phyloP scores from a whole-genome alignment of 805 yeast species.

The Candida sanyiensis region DNA sequence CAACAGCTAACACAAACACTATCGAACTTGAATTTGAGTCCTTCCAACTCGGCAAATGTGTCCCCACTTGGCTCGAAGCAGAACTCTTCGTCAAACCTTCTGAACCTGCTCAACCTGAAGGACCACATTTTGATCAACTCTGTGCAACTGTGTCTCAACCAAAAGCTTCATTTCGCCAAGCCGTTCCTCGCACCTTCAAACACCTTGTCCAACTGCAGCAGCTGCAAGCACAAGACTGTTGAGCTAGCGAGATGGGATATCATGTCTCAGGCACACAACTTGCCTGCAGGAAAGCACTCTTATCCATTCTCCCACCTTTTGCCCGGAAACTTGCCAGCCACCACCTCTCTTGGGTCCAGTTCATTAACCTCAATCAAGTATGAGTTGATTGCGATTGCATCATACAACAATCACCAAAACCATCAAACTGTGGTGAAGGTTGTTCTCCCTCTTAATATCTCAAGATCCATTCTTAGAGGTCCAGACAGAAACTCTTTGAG shows the following conservation, averaged over 20 bases:
- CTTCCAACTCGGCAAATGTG: constrained; percentile 20
- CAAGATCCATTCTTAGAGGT: constrained; percentile 73
- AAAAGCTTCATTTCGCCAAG: constrained; percentile 56
- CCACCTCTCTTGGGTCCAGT: constrained; percentile 52
- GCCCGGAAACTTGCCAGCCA: constrained; percentile 85
- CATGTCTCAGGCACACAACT: constrained; percentile 49
- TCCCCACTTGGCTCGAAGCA: constrained; percentile 20
- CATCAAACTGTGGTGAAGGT: constrained; percentile 36
- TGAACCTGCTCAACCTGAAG: constrained; percentile 25
- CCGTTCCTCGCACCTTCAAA: constrained; percentile 58
- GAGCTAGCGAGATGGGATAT: constrained; percentile 88
- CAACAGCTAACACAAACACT: constrained; percentile 20
- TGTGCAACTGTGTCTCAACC: constrained; percentile 66
- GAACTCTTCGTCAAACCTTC: constrained; percentile 24
- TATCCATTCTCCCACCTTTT: constrained; percentile 88
- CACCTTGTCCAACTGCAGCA: constrained; percentile 46
- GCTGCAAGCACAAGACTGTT: constrained; percentile 49
- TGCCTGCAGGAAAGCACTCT: constrained; percentile 67
- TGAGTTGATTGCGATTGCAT: constrained; percentile 60
- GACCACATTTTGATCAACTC: constrained; percentile 46
- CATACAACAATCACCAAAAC: constrained; percentile 34
- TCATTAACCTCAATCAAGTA: constrained; percentile 55
- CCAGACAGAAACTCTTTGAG: constrained; percentile 83
- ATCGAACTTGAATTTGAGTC: constrained; percentile 23
- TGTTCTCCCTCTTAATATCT: constrained; percentile 60